These are phyloP conservation scores for Ganoderma multipileum DNA, from an alignment of 1,284 basidiomycete genomes.

Conservation along the genomic window DNA sequence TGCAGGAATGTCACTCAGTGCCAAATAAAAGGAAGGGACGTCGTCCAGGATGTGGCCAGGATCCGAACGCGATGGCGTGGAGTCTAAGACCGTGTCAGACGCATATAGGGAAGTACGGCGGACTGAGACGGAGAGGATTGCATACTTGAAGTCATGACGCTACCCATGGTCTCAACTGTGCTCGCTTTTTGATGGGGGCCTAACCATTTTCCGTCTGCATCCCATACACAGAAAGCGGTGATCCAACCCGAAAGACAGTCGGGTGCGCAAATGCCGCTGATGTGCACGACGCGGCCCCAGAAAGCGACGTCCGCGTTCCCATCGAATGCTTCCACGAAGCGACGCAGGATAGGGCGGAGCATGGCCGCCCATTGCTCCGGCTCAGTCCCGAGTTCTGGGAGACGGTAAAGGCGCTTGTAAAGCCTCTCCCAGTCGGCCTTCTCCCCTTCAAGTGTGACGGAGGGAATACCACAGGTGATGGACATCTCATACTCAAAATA, in stretches of 20 bases:
- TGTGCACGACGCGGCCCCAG: slow-evolving; percentile 43
- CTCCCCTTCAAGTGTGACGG: slow-evolving; percentile 52
- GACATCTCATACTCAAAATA: slow-evolving; percentile 46
- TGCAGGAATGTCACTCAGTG: slow-evolving; percentile 40
- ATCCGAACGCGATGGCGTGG: not conserved
- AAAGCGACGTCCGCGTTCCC: slow-evolving; percentile 41
- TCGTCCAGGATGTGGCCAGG: slow-evolving; percentile 38
- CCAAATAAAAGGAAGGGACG: slow-evolving; percentile 43
- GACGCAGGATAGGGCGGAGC: slow-evolving; percentile 43
- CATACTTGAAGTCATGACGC: not conserved
- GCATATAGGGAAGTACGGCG: not conserved
- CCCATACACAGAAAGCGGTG: slow-evolving; percentile 49
- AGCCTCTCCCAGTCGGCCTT: slow-evolving; percentile 46
- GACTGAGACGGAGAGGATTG: not conserved
- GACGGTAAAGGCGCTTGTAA: slow-evolving; percentile 41
- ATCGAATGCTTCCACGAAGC: slow-evolving; percentile 47
- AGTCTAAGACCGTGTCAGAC: not conserved
- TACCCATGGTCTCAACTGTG: not conserved
- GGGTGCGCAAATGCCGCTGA: slow-evolving; percentile 29
- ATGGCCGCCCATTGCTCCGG: slow-evolving; percentile 43
- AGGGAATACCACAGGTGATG: slow-evolving; percentile 52
- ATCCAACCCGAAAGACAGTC: slow-evolving; percentile 44
- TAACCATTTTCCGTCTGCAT: slow-evolving; percentile 40
- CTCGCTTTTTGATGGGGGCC: too few relatives aligned
- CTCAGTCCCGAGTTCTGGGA: slow-evolving; percentile 45